These are phyloP conservation scores for Triangularia setosa DNA, from an alignment of 2,329 filamentous ascomycete genomes.

Conservation along the genomic window DNA sequence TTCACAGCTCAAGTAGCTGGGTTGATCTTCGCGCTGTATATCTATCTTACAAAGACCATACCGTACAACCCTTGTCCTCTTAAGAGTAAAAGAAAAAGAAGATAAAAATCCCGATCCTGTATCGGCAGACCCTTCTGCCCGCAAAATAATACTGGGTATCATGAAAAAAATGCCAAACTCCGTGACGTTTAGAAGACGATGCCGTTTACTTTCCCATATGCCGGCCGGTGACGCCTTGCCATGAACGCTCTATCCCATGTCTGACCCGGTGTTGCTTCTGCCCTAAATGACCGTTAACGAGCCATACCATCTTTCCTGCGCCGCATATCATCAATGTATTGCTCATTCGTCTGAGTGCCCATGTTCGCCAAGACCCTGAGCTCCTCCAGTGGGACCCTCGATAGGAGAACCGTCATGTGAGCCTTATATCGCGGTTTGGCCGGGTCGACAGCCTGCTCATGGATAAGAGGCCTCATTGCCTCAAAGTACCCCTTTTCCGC, in stretches of 20 bases:
- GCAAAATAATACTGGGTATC: slow-evolving; percentile 15
- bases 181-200: background rate
- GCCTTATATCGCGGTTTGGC: slow-evolving; percentile 44
- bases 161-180: background rate
- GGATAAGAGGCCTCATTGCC: slow-evolving; percentile 45
- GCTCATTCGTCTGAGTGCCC: slow-evolving; percentile 44
- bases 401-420: slow-evolving; percentile 59
- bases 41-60: background rate
- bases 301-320: slow-evolving; percentile 24
- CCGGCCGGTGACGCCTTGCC: background rate
- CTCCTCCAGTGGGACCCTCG: slow-evolving; percentile 49
- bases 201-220: background rate
- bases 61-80: background rate
- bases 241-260: background rate
- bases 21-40: background rate
- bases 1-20: background rate
- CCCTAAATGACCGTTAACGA: slow-evolving; percentile 1
- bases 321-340: slow-evolving; percentile 26
- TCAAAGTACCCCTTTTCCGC: slow-evolving; percentile 51
- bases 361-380: slow-evolving; percentile 47
- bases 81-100: background rate
- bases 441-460: slow-evolving; percentile 48
- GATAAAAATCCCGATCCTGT: background rate
- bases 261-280: background rate
- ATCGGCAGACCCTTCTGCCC: background rate